Percentiles rank a stretch among this genome's conserved stretches.
phyloP scores from a whole-genome alignment of 2,329 filamentous ascomycete species.

The Stenocarpella maydis region DNA sequence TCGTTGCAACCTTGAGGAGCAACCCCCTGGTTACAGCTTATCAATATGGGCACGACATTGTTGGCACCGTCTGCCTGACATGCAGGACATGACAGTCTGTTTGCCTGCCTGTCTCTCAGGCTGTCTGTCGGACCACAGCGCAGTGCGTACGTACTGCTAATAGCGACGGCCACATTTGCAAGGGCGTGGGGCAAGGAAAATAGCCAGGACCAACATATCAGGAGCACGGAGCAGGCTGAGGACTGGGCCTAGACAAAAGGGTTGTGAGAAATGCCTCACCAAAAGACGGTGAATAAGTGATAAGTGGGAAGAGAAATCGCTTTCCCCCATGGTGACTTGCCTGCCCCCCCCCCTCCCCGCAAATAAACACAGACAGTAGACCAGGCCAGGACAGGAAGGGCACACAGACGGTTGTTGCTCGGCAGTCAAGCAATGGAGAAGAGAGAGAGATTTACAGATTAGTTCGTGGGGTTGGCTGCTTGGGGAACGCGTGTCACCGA shows the following conservation, averaged over 20 bases:
- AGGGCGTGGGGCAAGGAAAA: constrained; percentile 2
- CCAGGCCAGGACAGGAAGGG: background rate
- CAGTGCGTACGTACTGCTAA: background rate
- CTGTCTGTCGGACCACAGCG: too few species aligned
- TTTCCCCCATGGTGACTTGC: background rate
- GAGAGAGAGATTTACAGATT: background rate
- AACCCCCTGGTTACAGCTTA: constrained; percentile 8
- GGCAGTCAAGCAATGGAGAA: background rate
- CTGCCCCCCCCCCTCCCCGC: background rate
- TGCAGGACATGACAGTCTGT: background rate
- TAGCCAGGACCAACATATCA: background rate
- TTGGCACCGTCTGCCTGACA: background rate
- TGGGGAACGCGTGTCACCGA: background rate
- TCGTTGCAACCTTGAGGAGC: constrained; percentile 28
- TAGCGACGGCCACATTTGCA: background rate
- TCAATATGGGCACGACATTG: constrained; percentile 10
- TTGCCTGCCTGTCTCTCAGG: background rate
- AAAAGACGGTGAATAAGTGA: constrained; percentile 29
- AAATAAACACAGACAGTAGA: background rate
- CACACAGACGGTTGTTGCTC: background rate
- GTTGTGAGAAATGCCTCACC: constrained; percentile 25
- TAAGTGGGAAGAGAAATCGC: background rate
- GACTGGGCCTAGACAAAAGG: background rate
- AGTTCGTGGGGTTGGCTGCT: background rate
- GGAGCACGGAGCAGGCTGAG: constrained; percentile 26